Percentiles rank a stretch among this genome's conserved stretches.
phyloP scores from a whole-genome alignment of 441 rosid species.

The Erodium moschatum region DNA sequence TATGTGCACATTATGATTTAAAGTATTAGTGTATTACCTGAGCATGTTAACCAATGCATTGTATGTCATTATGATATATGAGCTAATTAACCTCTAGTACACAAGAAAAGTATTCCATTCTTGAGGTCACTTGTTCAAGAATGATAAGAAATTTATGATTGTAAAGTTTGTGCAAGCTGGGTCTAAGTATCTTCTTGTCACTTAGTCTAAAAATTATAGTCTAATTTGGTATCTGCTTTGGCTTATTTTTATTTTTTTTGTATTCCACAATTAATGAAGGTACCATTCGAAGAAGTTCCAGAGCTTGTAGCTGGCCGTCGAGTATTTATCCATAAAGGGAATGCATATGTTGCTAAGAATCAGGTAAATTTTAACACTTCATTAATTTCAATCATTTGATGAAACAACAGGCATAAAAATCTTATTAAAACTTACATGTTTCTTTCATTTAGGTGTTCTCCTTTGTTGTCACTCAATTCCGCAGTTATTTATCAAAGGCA shows the following conservation, averaged over 20 bases:
- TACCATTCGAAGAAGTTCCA: constrained; percentile 94
- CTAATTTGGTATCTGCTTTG: constrained; percentile 11
- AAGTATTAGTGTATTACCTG: background rate
- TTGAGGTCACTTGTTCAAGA: constrained; percentile 6
- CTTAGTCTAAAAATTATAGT: background rate
- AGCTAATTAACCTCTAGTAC: background rate
- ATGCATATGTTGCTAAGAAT: constrained; percentile 69
- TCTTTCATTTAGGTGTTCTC: constrained; percentile 44
- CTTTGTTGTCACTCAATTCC: constrained; percentile 64
- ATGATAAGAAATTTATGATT: constrained; percentile 2
- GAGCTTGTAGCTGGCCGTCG: constrained; percentile 80
- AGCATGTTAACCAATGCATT: background rate
- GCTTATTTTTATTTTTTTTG: constrained; percentile 11
- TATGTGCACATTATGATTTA: background rate
- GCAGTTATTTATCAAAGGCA: constrained; percentile 68
- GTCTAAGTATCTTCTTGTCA: constrained; percentile 12
- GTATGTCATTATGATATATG: background rate
- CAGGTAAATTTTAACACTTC: constrained; percentile 33
- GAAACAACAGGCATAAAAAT: constrained; percentile 5
- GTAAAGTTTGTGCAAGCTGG: constrained; percentile 1
- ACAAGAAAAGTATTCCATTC: background rate
- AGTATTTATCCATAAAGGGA: constrained; percentile 58
- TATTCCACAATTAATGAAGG: constrained; percentile 39
- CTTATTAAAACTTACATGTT: constrained; percentile 12
- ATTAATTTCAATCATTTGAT: background rate